Conservation (phyloP, 129 eudicot species). For the Arctium minus region DNA sequence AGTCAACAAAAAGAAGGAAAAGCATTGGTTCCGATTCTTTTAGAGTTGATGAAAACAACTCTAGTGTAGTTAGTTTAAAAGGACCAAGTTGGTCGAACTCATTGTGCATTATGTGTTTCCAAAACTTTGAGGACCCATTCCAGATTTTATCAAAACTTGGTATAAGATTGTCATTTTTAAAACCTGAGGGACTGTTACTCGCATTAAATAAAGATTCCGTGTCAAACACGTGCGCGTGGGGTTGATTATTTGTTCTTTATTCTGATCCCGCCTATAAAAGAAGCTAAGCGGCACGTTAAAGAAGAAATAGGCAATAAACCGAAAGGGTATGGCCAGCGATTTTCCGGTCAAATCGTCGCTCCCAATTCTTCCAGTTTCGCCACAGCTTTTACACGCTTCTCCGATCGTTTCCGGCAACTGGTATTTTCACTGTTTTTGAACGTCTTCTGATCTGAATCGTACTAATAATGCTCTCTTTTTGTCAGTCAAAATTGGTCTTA, state of each 20-base stretch:
- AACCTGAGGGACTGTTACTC: background rate
- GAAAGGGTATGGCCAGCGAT: slow-evolving; percentile 39
- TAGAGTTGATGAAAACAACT: background rate
- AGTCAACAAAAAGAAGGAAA: background rate
- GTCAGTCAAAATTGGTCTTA: background rate
- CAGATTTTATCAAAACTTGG: background rate
- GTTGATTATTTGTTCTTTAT: background rate
- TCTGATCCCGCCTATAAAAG: slow-evolving; percentile 14
- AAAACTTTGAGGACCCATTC: background rate
- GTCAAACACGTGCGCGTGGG: slow-evolving; percentile 25
- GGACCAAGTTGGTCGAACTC: too few relatives aligned
- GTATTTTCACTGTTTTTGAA: slow-evolving; percentile 2
- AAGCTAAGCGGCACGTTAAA: slow-evolving; percentile 10
- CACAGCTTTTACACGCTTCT: slow-evolving; percentile 13
- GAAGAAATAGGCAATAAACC: slow-evolving; percentile 9
- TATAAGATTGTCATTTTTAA: background rate
- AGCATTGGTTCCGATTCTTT: background rate
- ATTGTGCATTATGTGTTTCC: background rate
- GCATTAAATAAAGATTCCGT: background rate
- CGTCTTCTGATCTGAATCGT: background rate
- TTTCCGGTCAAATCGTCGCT: slow-evolving; percentile 32
- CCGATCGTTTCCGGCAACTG: slow-evolving; percentile 16
- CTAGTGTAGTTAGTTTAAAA: background rate
- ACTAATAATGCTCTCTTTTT: background rate
- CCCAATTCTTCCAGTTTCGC: slow-evolving; percentile 17